Base-by-base conservation (phyloP, 768 basidiomycete species). In the Chalciporus piperatus region DNA sequence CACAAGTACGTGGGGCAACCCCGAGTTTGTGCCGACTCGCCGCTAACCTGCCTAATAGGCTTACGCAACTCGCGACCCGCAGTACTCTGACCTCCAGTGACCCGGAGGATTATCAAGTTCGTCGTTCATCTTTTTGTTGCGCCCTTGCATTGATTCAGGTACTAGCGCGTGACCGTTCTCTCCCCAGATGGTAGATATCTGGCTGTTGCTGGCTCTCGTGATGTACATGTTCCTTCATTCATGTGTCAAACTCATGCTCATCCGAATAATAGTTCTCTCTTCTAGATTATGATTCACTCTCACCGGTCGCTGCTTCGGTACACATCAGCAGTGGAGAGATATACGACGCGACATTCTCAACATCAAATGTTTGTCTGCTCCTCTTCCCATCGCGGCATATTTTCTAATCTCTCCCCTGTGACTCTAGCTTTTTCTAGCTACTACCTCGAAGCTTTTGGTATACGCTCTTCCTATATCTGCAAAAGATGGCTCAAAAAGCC, bases 81-180 rank as follows among this genome's bases (percentile, higher is more conserved):
- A 76, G 82, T 45, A 96, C 94, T 2, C 75, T 95, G 41, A 65
- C 71, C 2, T 70, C 79, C 10, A 73, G 69, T 12, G 84, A 83
- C 58, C 59, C 72, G 2, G 91, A 94, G 35, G 89, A 92, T 60
- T 98, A 85, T 62, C 95, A 98, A 75, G 95, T 92, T 59, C 45
- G 66, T n/a, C n/a, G 12, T n/a, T 41, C 22, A 11, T 23, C 14
- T 39, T 32, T 17, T 6, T 14, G 11, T 10, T 5, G 23, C 41
- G 22, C 20, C 20, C 13, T 28, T n/a, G 35, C 30, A 45, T 53
- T 53, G 11, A 62, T 46, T 50, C 54, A 48, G 39, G 22, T 44
- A 28, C 35, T n/a, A 47, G 95, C 95, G 91, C 84, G 85, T 94
- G 20, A 94, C 93, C 1, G 78, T 82, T 2, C 72, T 98, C 49